Evolutionary conservation across 305 asterid genomes (phyloP), one percentile per base, ranked within the genome.

Genomic region (Nicotiana rustica): DNA sequence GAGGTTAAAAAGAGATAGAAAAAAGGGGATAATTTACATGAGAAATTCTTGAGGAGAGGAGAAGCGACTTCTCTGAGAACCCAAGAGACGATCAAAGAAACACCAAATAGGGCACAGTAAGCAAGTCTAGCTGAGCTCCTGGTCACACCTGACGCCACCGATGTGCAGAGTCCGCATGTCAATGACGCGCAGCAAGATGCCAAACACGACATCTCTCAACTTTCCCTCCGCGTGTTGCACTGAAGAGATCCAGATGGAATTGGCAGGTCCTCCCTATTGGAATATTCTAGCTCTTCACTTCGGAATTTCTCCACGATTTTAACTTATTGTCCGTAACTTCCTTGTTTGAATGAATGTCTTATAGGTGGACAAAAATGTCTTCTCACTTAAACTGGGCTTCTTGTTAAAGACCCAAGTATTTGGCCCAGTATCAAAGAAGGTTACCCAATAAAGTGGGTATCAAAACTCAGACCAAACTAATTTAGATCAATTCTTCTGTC

Each of bases 121-220:
- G 87, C 99, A 19, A 96, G 81, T 79, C 98, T 89, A 1, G 99
- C 99, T 0, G 99, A 96, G 75, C 93, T 92, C 82, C 88, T 91
- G 21, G 96, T 91, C 87, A 96, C 92, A 84, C 91, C 90, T 4
- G 99, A 96, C 15, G 97, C 97, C 81, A 93, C 99, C 68, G 99
- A 93, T 82, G 98, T 82, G 92, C 99, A 95, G 79, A 95, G 90
- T 29, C 99, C 98, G 83, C 99, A 95, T 10, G 98, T 94, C 89
- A 95, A 33, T 60, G 99, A 95, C 55, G 87, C 98, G 80, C 94
- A 94, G 89, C 99, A 96, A 18, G 94, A 88, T 1, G 95, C 97
- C 83, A 92, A 86, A 83, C 97, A 96, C 86, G 98, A 94, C 99
- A 95, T 95, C 84, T 49, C 77, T 38, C 56, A 68, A 2, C 4